phyloP scores from a whole-genome alignment of 805 yeast species.

The Saccharomycopsis sp. region DNA sequence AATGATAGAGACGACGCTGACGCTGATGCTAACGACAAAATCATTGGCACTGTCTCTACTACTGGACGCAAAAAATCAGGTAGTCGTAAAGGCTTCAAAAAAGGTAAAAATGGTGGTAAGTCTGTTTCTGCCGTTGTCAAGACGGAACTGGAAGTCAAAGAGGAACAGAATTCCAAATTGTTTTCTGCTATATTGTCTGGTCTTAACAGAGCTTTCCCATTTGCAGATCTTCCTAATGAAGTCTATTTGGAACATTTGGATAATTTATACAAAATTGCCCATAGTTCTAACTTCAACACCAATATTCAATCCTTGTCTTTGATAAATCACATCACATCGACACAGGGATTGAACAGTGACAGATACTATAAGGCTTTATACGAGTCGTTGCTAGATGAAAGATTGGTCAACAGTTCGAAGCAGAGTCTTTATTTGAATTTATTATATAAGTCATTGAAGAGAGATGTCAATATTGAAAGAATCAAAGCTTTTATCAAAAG shows the following conservation, averaged over 20 bases:
- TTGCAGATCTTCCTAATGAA: slow-evolving; percentile 65
- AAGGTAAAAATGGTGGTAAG: slow-evolving; percentile 84
- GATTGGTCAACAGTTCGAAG: slow-evolving; percentile 81
- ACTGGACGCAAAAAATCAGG: slow-evolving; percentile 36
- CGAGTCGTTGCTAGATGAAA: slow-evolving; percentile 79
- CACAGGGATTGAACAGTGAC: slow-evolving; percentile 50
- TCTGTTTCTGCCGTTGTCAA: slow-evolving; percentile 58
- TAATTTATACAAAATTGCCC: slow-evolving; percentile 83
- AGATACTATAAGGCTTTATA: slow-evolving; percentile 84
- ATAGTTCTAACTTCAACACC: slow-evolving; percentile 89
- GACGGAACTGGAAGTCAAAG: slow-evolving; percentile 54
- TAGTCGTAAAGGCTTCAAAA: slow-evolving; percentile 61
- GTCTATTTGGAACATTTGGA: slow-evolving; percentile 71
- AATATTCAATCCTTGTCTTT: slow-evolving; percentile 87
- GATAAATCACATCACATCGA: slow-evolving; percentile 68
- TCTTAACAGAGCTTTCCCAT: slow-evolving; percentile 93
- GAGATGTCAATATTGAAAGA: slow-evolving; percentile 56
- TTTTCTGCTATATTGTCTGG: slow-evolving; percentile 92
- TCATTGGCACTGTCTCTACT: slow-evolving; percentile 16
- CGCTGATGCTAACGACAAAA: slow-evolving; percentile 33
- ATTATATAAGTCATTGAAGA: slow-evolving; percentile 73
- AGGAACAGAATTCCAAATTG: slow-evolving; percentile 78
- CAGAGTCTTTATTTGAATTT: slow-evolving; percentile 88
- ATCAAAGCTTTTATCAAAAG: slow-evolving; percentile 88
- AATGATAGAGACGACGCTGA: slow-evolving; percentile 33